Conservation (phyloP, 257 asterid genomes). For the Salvia miltiorrhiza region DNA sequence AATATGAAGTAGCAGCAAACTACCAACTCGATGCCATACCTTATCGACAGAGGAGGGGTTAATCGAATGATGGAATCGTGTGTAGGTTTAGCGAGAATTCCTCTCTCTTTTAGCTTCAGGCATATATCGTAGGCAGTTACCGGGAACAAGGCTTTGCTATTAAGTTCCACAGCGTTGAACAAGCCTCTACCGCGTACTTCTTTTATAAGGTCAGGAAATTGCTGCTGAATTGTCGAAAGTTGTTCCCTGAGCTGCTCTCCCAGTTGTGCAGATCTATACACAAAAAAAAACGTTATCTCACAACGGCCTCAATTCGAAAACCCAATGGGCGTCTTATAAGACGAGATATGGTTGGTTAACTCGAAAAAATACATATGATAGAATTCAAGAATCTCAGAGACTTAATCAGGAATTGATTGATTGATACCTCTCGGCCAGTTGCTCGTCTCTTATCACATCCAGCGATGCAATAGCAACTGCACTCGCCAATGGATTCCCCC, state of each 20-base stretch:
- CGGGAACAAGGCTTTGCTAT: constrained; percentile 62
- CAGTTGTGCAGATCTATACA: constrained; percentile 65
- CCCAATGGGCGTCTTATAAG: background rate
- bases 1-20: too few relatives aligned
- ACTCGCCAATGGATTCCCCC: constrained; percentile 94
- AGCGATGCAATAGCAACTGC: constrained; percentile 94
- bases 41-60: constrained; percentile 87
- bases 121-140: constrained; percentile 85
- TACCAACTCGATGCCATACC: constrained; percentile 36
- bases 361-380: background rate
- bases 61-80: constrained; percentile 79
- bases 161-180: constrained; percentile 86
- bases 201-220: constrained; percentile 63
- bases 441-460: constrained; percentile 73
- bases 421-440: constrained; percentile 76
- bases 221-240: constrained; percentile 55
- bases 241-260: constrained; percentile 72
- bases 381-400: background rate
- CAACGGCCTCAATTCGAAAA: background rate
- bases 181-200: constrained; percentile 91
- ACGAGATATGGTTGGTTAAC: background rate
- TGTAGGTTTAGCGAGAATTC: constrained; percentile 90
- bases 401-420: background rate
- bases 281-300: background rate
- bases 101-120: constrained; percentile 86